Conservation (phyloP, 75 land plant species). For the Ceratopteris richardii region DNA sequence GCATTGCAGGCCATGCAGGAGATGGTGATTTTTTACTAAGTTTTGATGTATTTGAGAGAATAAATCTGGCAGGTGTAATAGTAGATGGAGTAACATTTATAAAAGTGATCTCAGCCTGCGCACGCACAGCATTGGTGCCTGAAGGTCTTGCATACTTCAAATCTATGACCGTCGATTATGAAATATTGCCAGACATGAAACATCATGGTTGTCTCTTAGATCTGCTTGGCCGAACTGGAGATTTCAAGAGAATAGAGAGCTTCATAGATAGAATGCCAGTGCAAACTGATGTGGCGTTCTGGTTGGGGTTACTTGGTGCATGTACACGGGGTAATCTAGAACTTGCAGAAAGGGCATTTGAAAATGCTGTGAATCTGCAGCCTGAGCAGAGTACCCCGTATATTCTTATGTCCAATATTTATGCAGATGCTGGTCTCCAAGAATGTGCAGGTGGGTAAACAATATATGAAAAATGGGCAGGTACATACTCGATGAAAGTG, state of each 20-base stretch:
- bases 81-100: conserved; percentile 18
- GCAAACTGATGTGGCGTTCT: conserved; percentile 8
- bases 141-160: conserved; percentile 11
- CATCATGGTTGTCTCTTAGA: conserved; percentile 18
- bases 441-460: too few species aligned
- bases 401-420: conserved; percentile 23
- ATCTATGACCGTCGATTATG: conserved; percentile 4
- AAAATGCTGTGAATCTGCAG: conserved; percentile 5
- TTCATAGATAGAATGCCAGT: conserved; percentile 10
- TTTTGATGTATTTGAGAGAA: conserved; percentile 5
- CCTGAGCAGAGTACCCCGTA: conserved; percentile 5
- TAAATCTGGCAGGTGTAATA: conserved; percentile 5
- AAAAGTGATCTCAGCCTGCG: conserved; percentile 11
- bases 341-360: conserved; percentile 14
- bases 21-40: conserved; percentile 2
- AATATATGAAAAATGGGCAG: too few species aligned
- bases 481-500: too few species aligned
- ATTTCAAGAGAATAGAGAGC: conserved; percentile 8
- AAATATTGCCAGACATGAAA: conserved; percentile 3
- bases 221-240: conserved; percentile 23
- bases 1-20: conserved; percentile 10
- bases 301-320: conserved; percentile 14
- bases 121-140: conserved; percentile 7
- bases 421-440: conserved; percentile 10
- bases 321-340: conserved; percentile 8